phyloP scores from a whole-genome alignment of 2,329 filamentous ascomycete species.

The Pleomassaria siparia region DNA sequence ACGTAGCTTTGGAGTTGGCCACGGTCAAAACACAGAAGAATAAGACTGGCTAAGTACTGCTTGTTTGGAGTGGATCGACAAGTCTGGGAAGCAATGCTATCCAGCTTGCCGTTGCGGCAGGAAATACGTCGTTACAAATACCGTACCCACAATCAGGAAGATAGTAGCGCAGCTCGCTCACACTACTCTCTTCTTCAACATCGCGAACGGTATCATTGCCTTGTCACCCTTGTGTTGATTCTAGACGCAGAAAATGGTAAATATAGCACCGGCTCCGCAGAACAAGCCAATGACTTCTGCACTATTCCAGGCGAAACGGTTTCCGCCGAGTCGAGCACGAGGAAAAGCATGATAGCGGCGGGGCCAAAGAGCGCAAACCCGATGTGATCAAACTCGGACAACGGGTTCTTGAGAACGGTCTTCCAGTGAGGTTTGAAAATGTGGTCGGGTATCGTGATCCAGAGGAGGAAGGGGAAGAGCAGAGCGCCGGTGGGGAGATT shows the following conservation, averaged over 20 bases:
- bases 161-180: constrained; percentile 25
- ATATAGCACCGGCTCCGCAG: constrained; percentile 5
- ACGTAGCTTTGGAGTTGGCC: constrained; percentile 1
- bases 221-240: constrained; percentile 9
- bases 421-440: neutral
- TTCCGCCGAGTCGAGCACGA: constrained; percentile 21
- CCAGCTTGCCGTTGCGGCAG: constrained; percentile 48
- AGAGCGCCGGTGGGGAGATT: constrained; percentile 9
- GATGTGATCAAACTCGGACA: constrained; percentile 11
- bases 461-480: neutral
- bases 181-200: constrained; percentile 38
- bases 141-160: constrained; percentile 23
- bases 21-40: neutral
- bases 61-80: constrained; percentile 53
- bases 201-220: constrained; percentile 34
- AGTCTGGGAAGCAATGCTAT: constrained; percentile 52
- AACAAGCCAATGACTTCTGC: constrained; percentile 17
- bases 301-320: constrained; percentile 14
- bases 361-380: constrained; percentile 16
- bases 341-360: constrained; percentile 11
- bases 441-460: neutral
- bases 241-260: constrained; percentile 12
- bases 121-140: constrained; percentile 39
- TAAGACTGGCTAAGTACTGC: constrained; percentile 30
- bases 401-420: constrained; percentile 1